Conservation (phyloP, 2,329 filamentous ascomycete species). For the Aspergillus quadrilineatus region DNA sequence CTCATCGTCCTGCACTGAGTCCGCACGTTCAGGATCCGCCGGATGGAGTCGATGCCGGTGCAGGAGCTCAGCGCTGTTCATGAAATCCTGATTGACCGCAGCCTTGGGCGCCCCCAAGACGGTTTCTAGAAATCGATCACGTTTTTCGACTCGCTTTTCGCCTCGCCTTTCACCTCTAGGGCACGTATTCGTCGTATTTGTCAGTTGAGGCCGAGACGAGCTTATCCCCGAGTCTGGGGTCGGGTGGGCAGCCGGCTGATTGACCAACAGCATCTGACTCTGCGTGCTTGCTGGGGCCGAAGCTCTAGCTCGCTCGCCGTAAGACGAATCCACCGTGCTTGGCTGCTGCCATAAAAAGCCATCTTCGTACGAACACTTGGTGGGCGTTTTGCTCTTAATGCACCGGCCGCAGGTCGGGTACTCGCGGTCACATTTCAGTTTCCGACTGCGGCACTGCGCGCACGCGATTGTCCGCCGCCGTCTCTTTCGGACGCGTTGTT, state of each 20-base stretch:
- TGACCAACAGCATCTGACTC: slow-evolving; percentile 20
- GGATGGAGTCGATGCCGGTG: slow-evolving; percentile 27
- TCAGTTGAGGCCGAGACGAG: slow-evolving; percentile 26
- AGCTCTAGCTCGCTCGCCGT: slow-evolving; percentile 27
- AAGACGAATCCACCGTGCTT: slow-evolving; percentile 31
- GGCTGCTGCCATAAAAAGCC: slow-evolving; percentile 42
- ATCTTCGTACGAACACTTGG: slow-evolving; percentile 42
- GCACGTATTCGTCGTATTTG: slow-evolving; percentile 9
- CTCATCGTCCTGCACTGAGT: slow-evolving; percentile 20
- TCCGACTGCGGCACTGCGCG: slow-evolving; percentile 42
- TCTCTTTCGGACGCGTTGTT: slow-evolving; percentile 35
- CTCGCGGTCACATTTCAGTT: slow-evolving; percentile 45
- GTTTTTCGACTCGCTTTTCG: too few relatives aligned
- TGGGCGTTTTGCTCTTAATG: slow-evolving; percentile 36
- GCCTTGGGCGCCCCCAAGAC: slow-evolving; percentile 36
- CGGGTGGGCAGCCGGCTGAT: slow-evolving; percentile 25
- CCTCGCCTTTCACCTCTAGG: neutral
- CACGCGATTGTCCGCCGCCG: slow-evolving; percentile 44
- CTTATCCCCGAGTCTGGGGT: slow-evolving; percentile 35
- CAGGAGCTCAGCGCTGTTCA: slow-evolving; percentile 27
- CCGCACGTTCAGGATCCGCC: slow-evolving; percentile 12
- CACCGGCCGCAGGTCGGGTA: slow-evolving; percentile 44
- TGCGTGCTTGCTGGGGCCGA: neutral
- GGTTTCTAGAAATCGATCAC: slow-evolving; percentile 35
- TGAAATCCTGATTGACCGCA: slow-evolving; percentile 33